These are phyloP conservation scores for Puccinia novopanici DNA, from an alignment of 1,284 basidiomycete species.

Conservation along the genomic window DNA sequence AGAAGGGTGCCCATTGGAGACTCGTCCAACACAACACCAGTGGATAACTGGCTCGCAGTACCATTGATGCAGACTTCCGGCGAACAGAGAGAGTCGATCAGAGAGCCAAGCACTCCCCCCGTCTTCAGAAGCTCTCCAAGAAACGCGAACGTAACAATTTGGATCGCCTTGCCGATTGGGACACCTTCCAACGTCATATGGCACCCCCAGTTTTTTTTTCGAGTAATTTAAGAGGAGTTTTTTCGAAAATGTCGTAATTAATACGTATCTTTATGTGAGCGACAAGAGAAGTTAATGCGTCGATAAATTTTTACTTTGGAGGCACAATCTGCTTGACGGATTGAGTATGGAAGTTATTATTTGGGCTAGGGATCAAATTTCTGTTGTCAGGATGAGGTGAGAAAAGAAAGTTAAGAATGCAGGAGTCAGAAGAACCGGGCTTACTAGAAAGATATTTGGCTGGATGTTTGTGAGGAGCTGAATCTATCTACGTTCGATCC, in stretches of 20 bases:
- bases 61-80: conserved; percentile 24
- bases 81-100: background rate
- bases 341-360: background rate
- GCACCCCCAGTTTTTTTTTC: background rate
- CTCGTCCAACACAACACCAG: conserved; percentile 5
- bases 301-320: background rate
- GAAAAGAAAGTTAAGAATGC: conserved; percentile 2
- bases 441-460: background rate
- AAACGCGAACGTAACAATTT: background rate
- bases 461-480: background rate
- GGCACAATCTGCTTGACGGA: background rate
- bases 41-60: conserved; percentile 2
- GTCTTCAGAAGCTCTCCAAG: background rate
- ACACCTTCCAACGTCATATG: background rate
- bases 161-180: background rate
- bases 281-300: background rate
- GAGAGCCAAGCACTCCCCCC: background rate
- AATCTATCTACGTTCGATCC: background rate
- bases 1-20: background rate
- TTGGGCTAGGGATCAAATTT: background rate
- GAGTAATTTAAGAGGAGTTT: background rate
- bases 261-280: background rate
- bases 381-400: conserved; percentile 1
- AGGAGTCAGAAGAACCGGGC: background rate
- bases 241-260: background rate